Percentiles rank a stretch among this genome's conserved stretches.
Conservation (phyloP, 2,329 filamentous ascomycete genomes). For the Cercospora sp. region DNA sequence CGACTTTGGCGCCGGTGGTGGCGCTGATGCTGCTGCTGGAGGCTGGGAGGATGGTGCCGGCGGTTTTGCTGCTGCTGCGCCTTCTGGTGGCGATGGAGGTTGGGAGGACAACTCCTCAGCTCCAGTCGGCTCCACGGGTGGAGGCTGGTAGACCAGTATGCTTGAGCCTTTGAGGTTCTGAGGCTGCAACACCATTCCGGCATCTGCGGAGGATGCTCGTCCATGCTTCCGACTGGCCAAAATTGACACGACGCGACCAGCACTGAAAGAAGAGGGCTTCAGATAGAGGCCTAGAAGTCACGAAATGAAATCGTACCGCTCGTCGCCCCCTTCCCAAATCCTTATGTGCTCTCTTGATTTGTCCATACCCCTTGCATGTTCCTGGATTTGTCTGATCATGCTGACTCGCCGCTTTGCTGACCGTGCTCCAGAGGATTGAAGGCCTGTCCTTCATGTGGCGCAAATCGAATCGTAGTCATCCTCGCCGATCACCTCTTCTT, state of each 20-base stretch:
- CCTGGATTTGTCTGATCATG: not conserved
- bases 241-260: not conserved
- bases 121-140: conserved; percentile 15
- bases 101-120: conserved; percentile 20
- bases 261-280: not conserved
- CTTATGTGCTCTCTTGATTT: not conserved
- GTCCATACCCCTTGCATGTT: not conserved
- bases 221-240: not conserved
- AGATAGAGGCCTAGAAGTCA: not conserved
- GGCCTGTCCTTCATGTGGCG: not conserved
- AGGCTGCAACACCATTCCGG: not conserved
- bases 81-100: conserved; percentile 7
- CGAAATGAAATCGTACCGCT: not conserved
- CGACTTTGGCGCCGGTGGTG: not conserved
- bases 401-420: not conserved
- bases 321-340: not conserved
- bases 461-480: not conserved
- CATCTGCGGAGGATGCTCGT: not conserved
- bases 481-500: not conserved
- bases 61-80: conserved; percentile 12
- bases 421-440: not conserved
- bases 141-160: conserved; percentile 18
- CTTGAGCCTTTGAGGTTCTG: not conserved
- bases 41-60: not conserved
- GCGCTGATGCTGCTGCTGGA: not conserved